phyloP scores from a whole-genome alignment of 495 filamentous ascomycete genomes.

The Cercophora newfieldiana region DNA sequence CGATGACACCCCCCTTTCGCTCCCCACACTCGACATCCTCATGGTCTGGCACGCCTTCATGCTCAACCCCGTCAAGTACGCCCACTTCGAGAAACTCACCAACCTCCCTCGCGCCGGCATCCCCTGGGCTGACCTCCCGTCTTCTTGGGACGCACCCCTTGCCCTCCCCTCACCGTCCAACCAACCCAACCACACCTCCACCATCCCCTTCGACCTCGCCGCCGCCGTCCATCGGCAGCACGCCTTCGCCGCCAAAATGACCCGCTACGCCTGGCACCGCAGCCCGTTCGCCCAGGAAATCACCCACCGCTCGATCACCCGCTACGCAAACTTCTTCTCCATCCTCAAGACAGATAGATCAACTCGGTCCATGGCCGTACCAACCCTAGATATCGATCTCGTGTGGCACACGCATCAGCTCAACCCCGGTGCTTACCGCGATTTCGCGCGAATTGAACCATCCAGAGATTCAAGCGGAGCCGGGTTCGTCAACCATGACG shows the following conservation, averaged over 20 bases:
- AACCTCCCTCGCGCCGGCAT: neutral
- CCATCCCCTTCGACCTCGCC: constrained; percentile 42
- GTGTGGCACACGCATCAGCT: constrained; percentile 66
- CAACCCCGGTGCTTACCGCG: constrained; percentile 55
- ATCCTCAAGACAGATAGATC: constrained; percentile 42
- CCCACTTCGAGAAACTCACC: neutral
- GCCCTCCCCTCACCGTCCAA: neutral
- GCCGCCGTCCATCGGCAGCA: constrained; percentile 27
- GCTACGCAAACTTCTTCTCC: constrained; percentile 35
- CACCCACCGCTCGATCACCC: constrained; percentile 3
- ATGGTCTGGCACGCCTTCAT: constrained; percentile 7
- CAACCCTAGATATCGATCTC: constrained; percentile 73
- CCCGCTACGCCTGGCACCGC: constrained; percentile 37
- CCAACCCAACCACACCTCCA: neutral
- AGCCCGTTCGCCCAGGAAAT: constrained; percentile 5
- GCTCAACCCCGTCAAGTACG: constrained; percentile 1
- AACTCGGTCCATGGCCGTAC: constrained; percentile 42
- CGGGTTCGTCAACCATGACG: constrained; percentile 25
- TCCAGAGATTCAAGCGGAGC: neutral
- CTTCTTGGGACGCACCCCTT: no score
- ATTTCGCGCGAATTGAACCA: constrained; percentile 38
- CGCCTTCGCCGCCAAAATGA: constrained; percentile 67
- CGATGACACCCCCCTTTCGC: neutral
- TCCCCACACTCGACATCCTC: neutral
- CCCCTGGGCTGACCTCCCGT: neutral